Percentiles rank a stretch among this genome's conserved stretches.
These are phyloP conservation scores for Candida krabiensis DNA, from an alignment of 805 yeast species.

Conservation along the genomic window DNA sequence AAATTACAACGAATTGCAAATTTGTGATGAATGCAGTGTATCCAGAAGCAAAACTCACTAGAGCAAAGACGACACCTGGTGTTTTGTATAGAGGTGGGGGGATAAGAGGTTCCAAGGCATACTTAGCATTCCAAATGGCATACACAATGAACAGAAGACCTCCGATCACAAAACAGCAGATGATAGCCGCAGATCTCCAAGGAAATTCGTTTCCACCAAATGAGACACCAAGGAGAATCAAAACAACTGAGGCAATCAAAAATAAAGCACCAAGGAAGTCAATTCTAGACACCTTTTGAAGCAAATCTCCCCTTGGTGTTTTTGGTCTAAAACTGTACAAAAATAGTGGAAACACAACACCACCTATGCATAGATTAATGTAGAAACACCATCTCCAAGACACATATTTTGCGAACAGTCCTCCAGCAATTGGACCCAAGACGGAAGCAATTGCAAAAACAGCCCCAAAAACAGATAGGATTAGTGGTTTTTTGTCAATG, in stretches of 20 bases:
- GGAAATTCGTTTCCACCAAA: constrained; percentile 54
- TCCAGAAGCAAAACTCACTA: constrained; percentile 37
- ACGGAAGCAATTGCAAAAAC: constrained; percentile 53
- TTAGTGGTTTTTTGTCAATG: constrained; percentile 36
- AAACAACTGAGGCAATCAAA: constrained; percentile 42
- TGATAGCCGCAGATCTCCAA: constrained; percentile 56
- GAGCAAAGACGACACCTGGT: constrained; percentile 38
- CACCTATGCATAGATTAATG: constrained; percentile 66
- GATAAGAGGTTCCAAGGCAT: constrained; percentile 47
- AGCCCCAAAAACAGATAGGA: constrained; percentile 39
- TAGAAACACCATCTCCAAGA: constrained; percentile 80
- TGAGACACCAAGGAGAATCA: constrained; percentile 51
- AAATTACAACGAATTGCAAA: constrained; percentile 40
- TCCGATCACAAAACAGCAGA: constrained; percentile 48
- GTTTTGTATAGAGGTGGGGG: constrained; percentile 37
- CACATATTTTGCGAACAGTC: constrained; percentile 53
- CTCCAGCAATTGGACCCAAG: constrained; percentile 66
- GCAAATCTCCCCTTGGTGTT: constrained; percentile 38
- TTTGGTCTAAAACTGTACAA: constrained; percentile 48
- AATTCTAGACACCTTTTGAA: constrained; percentile 39
- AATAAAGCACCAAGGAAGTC: constrained; percentile 52
- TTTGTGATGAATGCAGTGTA: constrained; percentile 41
- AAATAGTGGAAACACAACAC: constrained; percentile 41
- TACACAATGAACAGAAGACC: constrained; percentile 38
- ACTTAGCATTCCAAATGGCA: constrained; percentile 40